phyloP scores from a whole-genome alignment of 148 eudicot genomes.

The Spergularia bocconei region DNA sequence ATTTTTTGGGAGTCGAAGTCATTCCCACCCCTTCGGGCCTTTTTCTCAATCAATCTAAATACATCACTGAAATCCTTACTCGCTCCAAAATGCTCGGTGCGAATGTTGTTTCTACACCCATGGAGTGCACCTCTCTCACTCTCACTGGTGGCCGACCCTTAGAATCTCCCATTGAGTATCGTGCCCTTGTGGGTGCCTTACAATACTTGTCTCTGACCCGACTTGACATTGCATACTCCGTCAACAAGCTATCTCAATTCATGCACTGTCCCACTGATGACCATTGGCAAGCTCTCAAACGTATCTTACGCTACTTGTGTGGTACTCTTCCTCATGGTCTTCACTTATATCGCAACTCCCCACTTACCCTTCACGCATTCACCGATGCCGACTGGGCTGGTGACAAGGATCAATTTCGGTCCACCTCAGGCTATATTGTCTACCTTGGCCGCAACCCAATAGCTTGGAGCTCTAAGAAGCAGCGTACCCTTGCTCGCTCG shows the following conservation, averaged over 20 bases:
- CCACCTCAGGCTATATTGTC: background rate
- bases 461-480: background rate
- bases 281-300: conserved; percentile 2
- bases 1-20: background rate
- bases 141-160: background rate
- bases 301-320: background rate
- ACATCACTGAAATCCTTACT: background rate
- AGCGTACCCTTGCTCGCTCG: background rate
- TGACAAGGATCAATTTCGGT: background rate
- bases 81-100: background rate
- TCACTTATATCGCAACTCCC: background rate
- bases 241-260: background rate
- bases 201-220: background rate
- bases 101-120: background rate
- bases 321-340: background rate
- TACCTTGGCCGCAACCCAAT: background rate
- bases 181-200: background rate
- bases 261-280: background rate
- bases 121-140: background rate
- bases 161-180: background rate
- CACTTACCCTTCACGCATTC: background rate
- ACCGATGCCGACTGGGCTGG: background rate
- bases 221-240: background rate
- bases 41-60: background rate
- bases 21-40: background rate